A percentile compares a stretch with the other conserved stretches of the same genome.
Conservation (phyloP, 805 yeast species). For the Yarrowia sp. region DNA sequence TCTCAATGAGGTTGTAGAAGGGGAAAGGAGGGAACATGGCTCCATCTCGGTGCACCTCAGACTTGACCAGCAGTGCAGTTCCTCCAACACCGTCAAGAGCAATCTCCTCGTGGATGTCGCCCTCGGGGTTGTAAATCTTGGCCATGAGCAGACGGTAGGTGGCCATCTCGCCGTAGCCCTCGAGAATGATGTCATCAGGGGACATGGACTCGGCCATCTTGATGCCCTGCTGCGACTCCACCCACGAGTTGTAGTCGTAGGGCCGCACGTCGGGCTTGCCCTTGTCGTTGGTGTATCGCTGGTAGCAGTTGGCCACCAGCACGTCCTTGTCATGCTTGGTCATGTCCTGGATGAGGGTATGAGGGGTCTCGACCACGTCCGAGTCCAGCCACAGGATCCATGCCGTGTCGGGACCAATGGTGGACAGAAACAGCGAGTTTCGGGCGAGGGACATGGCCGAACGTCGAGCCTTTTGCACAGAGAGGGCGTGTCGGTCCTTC, state of each 20-base stretch:
- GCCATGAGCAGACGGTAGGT: constrained; percentile 97
- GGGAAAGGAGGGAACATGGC: constrained; percentile 99
- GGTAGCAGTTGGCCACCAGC: constrained; percentile 91
- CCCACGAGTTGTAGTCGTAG: constrained; percentile 96
- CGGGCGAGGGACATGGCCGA: constrained; percentile 92
- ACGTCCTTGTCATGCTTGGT: constrained; percentile 85
- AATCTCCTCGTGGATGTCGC: constrained; percentile 75
- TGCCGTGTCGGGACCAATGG: constrained; percentile 85
- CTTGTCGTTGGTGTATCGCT: constrained; percentile 71
- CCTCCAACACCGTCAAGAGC: constrained; percentile 97
- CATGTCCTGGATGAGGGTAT: constrained; percentile 83
- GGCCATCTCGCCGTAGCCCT: constrained; percentile 92
- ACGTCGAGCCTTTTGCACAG: constrained; percentile 87
- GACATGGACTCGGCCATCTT: constrained; percentile 72
- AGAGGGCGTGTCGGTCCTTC: constrained; percentile 87
- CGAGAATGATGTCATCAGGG: constrained; percentile 92
- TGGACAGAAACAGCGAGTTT: constrained; percentile 86
- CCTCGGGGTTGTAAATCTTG: constrained; percentile 72
- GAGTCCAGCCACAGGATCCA: constrained; percentile 98
- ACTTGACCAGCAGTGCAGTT: constrained; percentile 92
- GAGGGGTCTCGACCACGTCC: constrained; percentile 89
- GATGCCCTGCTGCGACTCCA: constrained; percentile 71
- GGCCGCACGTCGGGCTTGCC: constrained; percentile 72
- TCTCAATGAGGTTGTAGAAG: constrained; percentile 93
- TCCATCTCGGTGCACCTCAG: constrained; percentile 98